Conservation (phyloP, 2,329 filamentous ascomycete genomes). For the Pestalotiopsis sp. region DNA sequence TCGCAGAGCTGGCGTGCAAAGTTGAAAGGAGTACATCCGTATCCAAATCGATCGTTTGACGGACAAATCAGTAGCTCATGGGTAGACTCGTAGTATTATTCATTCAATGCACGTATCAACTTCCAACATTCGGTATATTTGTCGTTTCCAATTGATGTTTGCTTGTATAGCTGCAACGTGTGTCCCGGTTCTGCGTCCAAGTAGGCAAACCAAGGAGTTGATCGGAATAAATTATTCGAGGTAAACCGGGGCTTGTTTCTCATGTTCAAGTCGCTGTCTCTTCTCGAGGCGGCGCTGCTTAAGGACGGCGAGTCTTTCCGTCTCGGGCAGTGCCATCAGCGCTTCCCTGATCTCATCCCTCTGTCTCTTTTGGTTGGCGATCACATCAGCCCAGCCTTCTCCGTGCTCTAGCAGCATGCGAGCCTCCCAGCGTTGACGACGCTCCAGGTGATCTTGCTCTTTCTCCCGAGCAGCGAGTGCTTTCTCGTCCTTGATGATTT, state of each 20-base stretch:
- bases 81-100: no score
- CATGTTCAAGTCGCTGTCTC: not conserved
- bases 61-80: no score
- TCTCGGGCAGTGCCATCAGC: not conserved
- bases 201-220: not conserved
- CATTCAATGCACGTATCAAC: no score
- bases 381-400: constrained; percentile 20
- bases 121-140: no score
- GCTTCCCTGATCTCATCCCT: not conserved
- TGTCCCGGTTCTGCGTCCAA: not conserved
- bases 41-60: not conserved
- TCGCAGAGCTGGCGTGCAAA: not conserved
- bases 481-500: constrained; percentile 27
- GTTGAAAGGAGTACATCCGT: not conserved
- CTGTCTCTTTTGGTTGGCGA: not conserved
- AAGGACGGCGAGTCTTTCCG: not conserved
- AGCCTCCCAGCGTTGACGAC: constrained; percentile 22
- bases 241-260: not conserved
- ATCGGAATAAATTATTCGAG: not conserved
- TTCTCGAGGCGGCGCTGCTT: not conserved
- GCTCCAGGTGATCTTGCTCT: not conserved
- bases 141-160: no score
- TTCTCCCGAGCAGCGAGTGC: constrained; percentile 25
- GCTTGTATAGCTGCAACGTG: not conserved
- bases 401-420: constrained; percentile 23